A percentile compares a stretch with the other conserved stretches of the same genome.
These are phyloP conservation scores for Gracilaria vermiculophylla DNA, from an alignment of 23 red algal species.

Conservation along the genomic window DNA sequence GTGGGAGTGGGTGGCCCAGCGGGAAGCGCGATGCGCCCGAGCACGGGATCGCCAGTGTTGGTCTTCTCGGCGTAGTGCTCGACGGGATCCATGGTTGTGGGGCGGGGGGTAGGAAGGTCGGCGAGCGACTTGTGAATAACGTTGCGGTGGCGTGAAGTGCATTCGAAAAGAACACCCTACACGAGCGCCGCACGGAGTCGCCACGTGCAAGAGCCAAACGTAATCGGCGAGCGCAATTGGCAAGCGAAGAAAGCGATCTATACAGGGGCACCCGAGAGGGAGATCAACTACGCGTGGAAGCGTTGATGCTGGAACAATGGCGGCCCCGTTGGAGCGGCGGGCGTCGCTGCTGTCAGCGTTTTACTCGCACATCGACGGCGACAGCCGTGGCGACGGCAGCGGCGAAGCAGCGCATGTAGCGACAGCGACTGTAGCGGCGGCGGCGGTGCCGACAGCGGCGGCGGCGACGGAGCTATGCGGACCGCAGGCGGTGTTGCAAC, in stretches of 20 bases:
- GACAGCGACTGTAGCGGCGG: not conserved
- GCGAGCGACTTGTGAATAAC: no score
- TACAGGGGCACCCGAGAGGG: no score
- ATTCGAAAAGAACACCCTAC: not conserved
- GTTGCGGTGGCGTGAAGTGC: not conserved
- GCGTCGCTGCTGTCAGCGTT: not conserved
- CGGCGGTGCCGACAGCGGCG: not conserved
- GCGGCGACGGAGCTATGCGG: not conserved
- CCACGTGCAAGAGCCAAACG: no score
- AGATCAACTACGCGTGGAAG: no score
- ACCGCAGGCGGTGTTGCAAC: not conserved
- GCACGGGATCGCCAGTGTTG: slow-evolving; percentile 42
- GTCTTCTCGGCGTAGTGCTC: slow-evolving; percentile 62
- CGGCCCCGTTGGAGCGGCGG: not conserved
- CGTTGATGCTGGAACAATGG: no score
- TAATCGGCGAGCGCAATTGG: no score
- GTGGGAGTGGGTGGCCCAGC: not conserved
- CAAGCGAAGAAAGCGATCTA: no score
- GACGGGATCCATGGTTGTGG: not conserved
- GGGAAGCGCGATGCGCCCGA: not conserved
- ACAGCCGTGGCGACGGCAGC: no score
- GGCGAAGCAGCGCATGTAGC: no score
- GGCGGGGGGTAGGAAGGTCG: not conserved
- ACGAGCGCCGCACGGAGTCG: not conserved
- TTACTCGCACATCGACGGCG: not conserved